Base-by-base conservation (phyloP, 2,329 filamentous ascomycete species). In the Ustilaginoidea virens region DNA sequence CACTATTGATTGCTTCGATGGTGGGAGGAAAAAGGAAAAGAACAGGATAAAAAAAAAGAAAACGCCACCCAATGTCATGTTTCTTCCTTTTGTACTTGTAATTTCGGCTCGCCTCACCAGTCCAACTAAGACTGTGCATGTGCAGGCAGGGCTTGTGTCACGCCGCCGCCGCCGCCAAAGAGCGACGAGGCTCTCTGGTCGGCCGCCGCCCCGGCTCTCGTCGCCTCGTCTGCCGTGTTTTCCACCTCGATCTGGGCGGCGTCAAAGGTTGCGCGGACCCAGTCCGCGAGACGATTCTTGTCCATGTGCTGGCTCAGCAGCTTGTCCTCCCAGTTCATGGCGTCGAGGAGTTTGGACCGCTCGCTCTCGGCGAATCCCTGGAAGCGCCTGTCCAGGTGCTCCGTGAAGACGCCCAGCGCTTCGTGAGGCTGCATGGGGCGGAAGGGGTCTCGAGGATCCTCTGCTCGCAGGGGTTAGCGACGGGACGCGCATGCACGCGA, bases 271-370 rank as follows among this genome's bases (percentile, higher is more conserved):
- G 49, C 49, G 7, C 40, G 47, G 12, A 59, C 51, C 80, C 86
- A 92, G 32, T 76, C 64, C 5, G 73, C 69, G 8, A 93, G 63
- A 21, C 74, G 65, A 33, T 72, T 64, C 48, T 74, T 74, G 32
- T 78, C 68, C 13, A 90, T 61, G 45, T 72, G 72, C 28, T 64
- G 61, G 29, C 61, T 56, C 22, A 94, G 60, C 8, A 67, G 47
- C 35, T 66, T 63, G 44, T 87, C 79, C 52, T 93, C 85, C 33
- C 64, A 63, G 33, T 69, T 61, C 56, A 90, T 78, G 33, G 82
- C 80, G 16, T 74, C 68, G 17, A 76, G 55, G 33, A 92, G 66
- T 33, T 73, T 74, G 33, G 71, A 62, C 33, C 73, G 66, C 41
- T 80, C 66, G 24, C 70, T 66, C 23, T 74, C 66, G 33, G 76